Evolutionary conservation across 2,329 filamentous ascomycete species (phyloP), one percentile per base, ranked within the genome.

Genomic region (Madurella mycetomatis): DNA sequence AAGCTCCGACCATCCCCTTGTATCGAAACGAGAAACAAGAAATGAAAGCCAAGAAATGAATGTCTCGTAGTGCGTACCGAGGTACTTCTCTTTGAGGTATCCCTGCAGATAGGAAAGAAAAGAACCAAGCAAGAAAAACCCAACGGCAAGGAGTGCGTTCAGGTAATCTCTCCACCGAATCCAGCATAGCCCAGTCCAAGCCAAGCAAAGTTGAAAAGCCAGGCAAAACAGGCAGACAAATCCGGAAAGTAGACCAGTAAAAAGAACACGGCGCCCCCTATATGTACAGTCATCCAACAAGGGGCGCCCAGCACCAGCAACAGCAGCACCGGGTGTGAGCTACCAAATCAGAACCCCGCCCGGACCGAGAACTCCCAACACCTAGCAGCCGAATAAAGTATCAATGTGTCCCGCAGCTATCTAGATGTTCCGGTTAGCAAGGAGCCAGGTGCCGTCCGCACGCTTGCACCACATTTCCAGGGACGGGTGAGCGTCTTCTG

Each of bases 391-490:
- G 40, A 47, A 32, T 17, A 34, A 25, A 25, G 25, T 7, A 25
- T 7, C 25, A 3, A 25, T 7, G 34, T n/a, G 31, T 40, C 17
- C 52, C 51, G 18, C 39, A 43, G 39, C 45, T 16, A 40, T 31
- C 4, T 50, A 43, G 44, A 25, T 49, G 30, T 32, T 32, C 25
- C 25, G 3, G 25, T 25, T 25, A 7, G 25, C 25, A 25, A 25
- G 25, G 25, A 25, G 25, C 25, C 25, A 25, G 25, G 25, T 37
- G 4, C 62, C 62, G 16, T 61, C 52, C 13, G 62, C 60, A 34
- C 61, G 59, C 40, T 19, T 51, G 49, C 60, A 64, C 1, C 31
- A 9, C 57, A 58, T 54, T 4, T 18, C 15, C 1, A 17, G 40
- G 7, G 25, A 1, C 11, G 11, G n/a, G 25, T 52, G 42, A 0